Evolutionary conservation across 2,329 filamentous ascomycete species (phyloP).

Genomic region (Penicillium sp.): DNA sequence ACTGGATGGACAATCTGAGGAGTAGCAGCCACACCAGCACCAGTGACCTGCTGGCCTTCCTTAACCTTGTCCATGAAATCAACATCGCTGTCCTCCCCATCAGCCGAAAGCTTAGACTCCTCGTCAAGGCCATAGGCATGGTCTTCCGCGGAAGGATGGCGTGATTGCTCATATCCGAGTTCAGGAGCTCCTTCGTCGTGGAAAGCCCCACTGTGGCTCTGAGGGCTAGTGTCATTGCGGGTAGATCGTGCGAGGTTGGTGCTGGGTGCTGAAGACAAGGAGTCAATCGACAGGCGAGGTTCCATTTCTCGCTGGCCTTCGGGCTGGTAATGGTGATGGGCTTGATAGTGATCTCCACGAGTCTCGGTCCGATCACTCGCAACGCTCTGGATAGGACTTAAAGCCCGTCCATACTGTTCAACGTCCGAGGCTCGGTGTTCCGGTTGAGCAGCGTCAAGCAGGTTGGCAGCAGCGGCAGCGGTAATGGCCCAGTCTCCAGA

Average conservation of each 20-base stretch:
- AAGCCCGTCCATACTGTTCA: slow-evolving; percentile 54
- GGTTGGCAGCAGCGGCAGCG: slow-evolving; percentile 36
- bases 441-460: slow-evolving; percentile 35
- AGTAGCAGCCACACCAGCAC: slow-evolving; percentile 61
- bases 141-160: slow-evolving; percentile 22
- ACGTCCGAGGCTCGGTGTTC: slow-evolving; percentile 49
- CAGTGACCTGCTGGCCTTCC: slow-evolving; percentile 65
- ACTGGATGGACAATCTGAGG: slow-evolving; percentile 68
- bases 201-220: slow-evolving; percentile 46
- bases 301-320: slow-evolving; percentile 56
- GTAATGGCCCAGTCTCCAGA: slow-evolving; percentile 38
- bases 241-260: slow-evolving; percentile 54
- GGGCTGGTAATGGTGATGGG: slow-evolving; percentile 1
- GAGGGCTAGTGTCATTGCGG: slow-evolving; percentile 50
- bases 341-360: slow-evolving; percentile 30
- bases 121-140: slow-evolving; percentile 41
- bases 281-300: slow-evolving; percentile 52
- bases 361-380: slow-evolving; percentile 75
- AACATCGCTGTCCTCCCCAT: slow-evolving; percentile 53
- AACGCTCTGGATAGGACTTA: slow-evolving; percentile 89
- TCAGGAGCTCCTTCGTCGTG: slow-evolving; percentile 33
- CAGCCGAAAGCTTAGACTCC: slow-evolving; percentile 49
- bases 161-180: slow-evolving; percentile 38
- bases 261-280: slow-evolving; percentile 54
- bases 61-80: slow-evolving; percentile 55